A percentile compares a stretch with the other conserved stretches of the same genome.
These are phyloP conservation scores for Trichosporon asahii DNA, from an alignment of 1,284 basidiomycete species.

Conservation along the genomic window DNA sequence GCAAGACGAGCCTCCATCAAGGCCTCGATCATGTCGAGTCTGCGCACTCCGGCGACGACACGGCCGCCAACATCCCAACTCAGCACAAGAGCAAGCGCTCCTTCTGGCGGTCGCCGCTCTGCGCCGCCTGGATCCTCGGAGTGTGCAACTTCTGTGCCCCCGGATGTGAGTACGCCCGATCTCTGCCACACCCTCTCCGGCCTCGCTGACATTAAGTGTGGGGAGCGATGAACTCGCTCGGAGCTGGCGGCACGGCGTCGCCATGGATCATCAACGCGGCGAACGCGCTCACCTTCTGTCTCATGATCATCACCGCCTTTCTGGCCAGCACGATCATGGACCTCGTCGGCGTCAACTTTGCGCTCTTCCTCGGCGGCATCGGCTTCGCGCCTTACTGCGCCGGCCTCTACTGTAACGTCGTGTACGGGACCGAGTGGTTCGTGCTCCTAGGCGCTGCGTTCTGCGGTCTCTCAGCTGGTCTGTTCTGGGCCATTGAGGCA, in stretches of 20 bases:
- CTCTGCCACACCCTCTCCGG: too few species aligned
- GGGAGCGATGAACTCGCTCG: slow-evolving; percentile 45
- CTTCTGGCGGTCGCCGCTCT: slow-evolving; percentile 13
- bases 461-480: slow-evolving; percentile 40
- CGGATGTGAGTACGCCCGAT: slow-evolving; percentile 17
- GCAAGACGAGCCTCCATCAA: background rate
- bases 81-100: background rate
- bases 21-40: background rate
- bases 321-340: slow-evolving; percentile 11
- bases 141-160: slow-evolving; percentile 27
- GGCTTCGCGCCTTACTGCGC: slow-evolving; percentile 41
- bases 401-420: slow-evolving; percentile 39
- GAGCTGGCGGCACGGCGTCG: slow-evolving; percentile 41
- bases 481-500: slow-evolving; percentile 37
- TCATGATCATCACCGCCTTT: slow-evolving; percentile 29
- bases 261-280: slow-evolving; percentile 43
- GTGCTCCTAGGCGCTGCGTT: slow-evolving; percentile 34
- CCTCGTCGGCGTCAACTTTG: slow-evolving; percentile 12
- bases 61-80: background rate
- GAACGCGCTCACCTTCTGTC: slow-evolving; percentile 44
- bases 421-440: slow-evolving; percentile 30
- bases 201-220: slow-evolving; percentile 20
- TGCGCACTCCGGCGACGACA: background rate
- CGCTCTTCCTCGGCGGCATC: slow-evolving; percentile 21
- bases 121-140: slow-evolving; percentile 22